Evolutionary conservation across 345 rosid species (phyloP).

Genomic region (Salix arbutifolia): DNA sequence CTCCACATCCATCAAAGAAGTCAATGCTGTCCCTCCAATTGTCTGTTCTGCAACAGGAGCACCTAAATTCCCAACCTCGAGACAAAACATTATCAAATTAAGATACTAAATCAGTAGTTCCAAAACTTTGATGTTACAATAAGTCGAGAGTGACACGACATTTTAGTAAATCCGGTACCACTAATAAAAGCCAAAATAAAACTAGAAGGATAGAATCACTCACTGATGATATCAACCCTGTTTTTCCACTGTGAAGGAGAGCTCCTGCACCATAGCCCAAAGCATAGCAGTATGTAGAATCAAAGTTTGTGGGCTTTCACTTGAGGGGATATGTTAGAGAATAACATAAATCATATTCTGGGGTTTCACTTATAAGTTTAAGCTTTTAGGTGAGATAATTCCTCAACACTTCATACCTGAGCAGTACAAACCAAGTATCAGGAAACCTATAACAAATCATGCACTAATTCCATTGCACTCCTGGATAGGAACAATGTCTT

Average conservation of each 20-base stretch:
- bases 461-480: not conserved
- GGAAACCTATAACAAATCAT: not conserved
- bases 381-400: too few relatives aligned
- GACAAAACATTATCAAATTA: not conserved
- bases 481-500: not conserved
- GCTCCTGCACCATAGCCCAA: conserved; percentile 88
- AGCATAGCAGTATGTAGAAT: conserved; percentile 84
- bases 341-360: too few relatives aligned
- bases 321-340: too few relatives aligned
- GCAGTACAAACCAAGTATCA: conserved; percentile 1
- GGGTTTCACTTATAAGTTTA: too few relatives aligned
- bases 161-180: not conserved
- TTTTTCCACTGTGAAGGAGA: conserved; percentile 81
- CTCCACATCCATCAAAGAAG: conserved; percentile 95
- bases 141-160: not conserved
- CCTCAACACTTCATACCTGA: too few relatives aligned
- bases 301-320: conserved; percentile 94
- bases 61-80: conserved; percentile 82
- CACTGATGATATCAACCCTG: conserved; percentile 88
- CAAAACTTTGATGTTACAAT: not conserved
- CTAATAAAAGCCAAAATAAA: not conserved
- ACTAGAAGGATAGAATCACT: conserved; percentile 13
- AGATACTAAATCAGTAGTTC: not conserved
- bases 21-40: conserved; percentile 82
- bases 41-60: conserved; percentile 93